A percentile compares a stretch with the other conserved stretches of the same genome.
Evolutionary conservation across 2,329 filamentous ascomycete genomes (phyloP).

Genomic region (Colletotrichum aenigma): DNA sequence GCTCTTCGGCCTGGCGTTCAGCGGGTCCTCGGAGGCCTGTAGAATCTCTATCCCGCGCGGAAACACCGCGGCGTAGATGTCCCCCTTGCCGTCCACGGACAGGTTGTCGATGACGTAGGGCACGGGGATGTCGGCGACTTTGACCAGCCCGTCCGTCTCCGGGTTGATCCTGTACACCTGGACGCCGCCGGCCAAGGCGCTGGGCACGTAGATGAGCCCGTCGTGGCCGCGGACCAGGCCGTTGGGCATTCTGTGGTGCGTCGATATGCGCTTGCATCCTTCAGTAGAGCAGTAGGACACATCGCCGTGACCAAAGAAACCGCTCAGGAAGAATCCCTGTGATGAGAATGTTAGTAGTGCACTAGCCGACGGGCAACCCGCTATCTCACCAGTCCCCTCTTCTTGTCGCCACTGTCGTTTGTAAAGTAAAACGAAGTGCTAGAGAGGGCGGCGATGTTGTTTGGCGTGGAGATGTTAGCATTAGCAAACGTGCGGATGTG

Average conservation of each 20-base stretch:
- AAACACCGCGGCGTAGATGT: slow-evolving; percentile 28
- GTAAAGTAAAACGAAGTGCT: slow-evolving; percentile 26
- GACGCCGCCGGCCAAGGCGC: slow-evolving; percentile 25
- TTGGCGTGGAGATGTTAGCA: slow-evolving; percentile 26
- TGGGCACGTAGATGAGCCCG: slow-evolving; percentile 34
- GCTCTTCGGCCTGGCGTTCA: slow-evolving; percentile 14
- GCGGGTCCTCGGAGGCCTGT: slow-evolving; percentile 21
- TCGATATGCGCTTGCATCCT: slow-evolving; percentile 25
- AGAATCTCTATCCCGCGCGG: slow-evolving; percentile 20
- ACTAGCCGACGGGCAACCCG: fast-evolving
- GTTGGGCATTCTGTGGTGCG: slow-evolving; percentile 32
- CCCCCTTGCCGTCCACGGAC: slow-evolving; percentile 26
- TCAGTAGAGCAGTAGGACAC: slow-evolving; percentile 28
- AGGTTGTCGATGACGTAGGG: slow-evolving; percentile 30
- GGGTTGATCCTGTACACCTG: slow-evolving; percentile 15
- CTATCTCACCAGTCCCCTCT: slow-evolving; percentile 22
- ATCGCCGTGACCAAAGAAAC: slow-evolving; percentile 29
- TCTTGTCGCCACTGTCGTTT: slow-evolving; percentile 27
- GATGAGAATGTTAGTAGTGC: neutral
- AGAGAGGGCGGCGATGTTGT: slow-evolving; percentile 25
- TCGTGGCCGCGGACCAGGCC: slow-evolving; percentile 28
- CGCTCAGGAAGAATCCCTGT: slow-evolving; percentile 22
- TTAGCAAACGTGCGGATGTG: slow-evolving; percentile 27
- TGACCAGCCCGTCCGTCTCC: slow-evolving; percentile 16
- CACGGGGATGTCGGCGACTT: slow-evolving; percentile 21